Evolutionary conservation across 1,139 yeast species (phyloP).

Genomic region (Taiozyma sp.): DNA sequence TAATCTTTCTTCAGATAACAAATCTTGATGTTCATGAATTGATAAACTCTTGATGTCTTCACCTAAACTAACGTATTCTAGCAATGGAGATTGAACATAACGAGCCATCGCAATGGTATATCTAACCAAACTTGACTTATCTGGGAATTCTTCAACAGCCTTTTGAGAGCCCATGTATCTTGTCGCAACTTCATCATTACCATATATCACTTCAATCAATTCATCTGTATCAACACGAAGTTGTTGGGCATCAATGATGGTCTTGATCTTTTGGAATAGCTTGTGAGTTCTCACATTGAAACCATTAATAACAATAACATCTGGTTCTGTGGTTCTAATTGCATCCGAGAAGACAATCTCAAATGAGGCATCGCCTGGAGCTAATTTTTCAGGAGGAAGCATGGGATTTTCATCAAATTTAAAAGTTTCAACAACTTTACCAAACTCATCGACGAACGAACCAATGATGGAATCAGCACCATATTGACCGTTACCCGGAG

Average conservation of each 20-base stretch:
- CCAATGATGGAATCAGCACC: conserved; percentile 85
- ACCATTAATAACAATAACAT: conserved; percentile 87
- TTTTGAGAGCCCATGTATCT: conserved; percentile 77
- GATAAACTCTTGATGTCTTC: conserved; percentile 66
- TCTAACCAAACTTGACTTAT: conserved; percentile 73
- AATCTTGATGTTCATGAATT: conserved; percentile 70
- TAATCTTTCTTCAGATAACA: conserved; percentile 61
- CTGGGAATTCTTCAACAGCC: conserved; percentile 79
- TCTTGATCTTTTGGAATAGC: conserved; percentile 51
- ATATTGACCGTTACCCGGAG: conserved; percentile 82
- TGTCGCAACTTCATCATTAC: conserved; percentile 90
- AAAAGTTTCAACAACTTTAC: conserved; percentile 68
- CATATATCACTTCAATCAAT: conserved; percentile 57
- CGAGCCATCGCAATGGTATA: conserved; percentile 89
- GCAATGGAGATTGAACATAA: conserved; percentile 82
- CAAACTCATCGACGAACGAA: conserved; percentile 70
- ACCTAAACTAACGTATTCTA: conserved; percentile 81
- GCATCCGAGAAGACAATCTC: conserved; percentile 54
- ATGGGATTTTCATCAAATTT: conserved; percentile 72
- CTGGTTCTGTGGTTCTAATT: conserved; percentile 57
- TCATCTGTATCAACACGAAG: conserved; percentile 43
- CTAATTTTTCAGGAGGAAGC: conserved; percentile 36
- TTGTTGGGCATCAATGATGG: conserved; percentile 52
- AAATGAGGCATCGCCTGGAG: conserved; percentile 32
- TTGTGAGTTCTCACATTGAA: conserved; percentile 69